Percentiles rank a stretch among this genome's conserved stretches.
Conservation (phyloP, 1,139 yeast species). For the Suhomyces kunorum region DNA sequence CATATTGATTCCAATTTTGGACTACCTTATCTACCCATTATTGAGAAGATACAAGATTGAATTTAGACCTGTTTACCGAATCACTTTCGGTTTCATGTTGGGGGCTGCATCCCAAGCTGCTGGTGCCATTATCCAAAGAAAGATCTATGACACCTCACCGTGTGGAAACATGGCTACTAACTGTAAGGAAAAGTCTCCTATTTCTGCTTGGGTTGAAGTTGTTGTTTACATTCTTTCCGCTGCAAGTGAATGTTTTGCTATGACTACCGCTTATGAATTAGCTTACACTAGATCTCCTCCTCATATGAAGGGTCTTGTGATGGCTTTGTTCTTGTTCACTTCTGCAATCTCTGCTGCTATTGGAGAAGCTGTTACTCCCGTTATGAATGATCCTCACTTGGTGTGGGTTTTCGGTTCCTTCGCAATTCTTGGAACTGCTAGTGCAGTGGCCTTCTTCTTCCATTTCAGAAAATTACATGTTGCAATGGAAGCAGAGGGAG, state of each 20-base stretch:
- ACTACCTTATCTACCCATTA: conserved; percentile 58
- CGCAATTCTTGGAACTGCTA: conserved; percentile 47
- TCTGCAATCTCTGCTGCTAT: conserved; percentile 62
- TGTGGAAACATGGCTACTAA: conserved; percentile 47
- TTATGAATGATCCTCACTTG: conserved; percentile 54
- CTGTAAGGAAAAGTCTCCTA: conserved; percentile 50
- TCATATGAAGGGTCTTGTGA: conserved; percentile 65
- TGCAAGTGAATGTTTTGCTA: conserved; percentile 68
- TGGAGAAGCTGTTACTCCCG: conserved; percentile 56
- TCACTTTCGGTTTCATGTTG: conserved; percentile 37
- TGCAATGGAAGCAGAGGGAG: conserved; percentile 49
- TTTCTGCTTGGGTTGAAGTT: conserved; percentile 58
- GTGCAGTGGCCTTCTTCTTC: conserved; percentile 44
- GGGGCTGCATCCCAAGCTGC: conserved; percentile 42
- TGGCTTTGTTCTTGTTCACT: conserved; percentile 64
- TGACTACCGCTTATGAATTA: conserved; percentile 66
- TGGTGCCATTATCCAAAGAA: conserved; percentile 42
- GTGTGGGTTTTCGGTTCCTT: conserved; percentile 57
- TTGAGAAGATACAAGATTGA: conserved; percentile 49
- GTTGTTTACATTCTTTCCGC: conserved; percentile 58
- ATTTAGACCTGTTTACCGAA: conserved; percentile 40
- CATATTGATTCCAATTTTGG: conserved; percentile 63
- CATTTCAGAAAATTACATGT: conserved; percentile 55
- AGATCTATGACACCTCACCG: conserved; percentile 37
- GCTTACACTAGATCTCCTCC: conserved; percentile 73